These are phyloP conservation scores for Russula virescens DNA, from an alignment of 768 basidiomycete species.

Conservation along the genomic window DNA sequence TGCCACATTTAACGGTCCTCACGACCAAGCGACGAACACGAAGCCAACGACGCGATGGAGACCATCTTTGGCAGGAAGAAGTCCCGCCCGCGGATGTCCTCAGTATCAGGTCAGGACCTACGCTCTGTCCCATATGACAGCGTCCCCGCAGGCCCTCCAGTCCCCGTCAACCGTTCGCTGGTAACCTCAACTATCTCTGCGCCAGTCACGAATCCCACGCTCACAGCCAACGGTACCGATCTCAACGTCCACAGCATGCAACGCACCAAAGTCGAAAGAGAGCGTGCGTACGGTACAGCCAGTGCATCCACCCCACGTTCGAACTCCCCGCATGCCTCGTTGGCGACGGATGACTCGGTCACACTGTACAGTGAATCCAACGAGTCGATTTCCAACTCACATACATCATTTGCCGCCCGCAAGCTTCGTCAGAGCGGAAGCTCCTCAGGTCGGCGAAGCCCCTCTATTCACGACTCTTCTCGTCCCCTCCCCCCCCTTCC, in stretches of 20 bases:
- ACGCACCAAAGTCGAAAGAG: constrained; percentile 48
- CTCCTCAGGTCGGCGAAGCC: neutral
- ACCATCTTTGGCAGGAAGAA: too few species aligned
- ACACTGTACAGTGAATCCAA: constrained; percentile 47
- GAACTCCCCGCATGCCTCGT: constrained; percentile 40
- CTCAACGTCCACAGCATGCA: constrained; percentile 47
- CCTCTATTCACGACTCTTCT: too few species aligned
- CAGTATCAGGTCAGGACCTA: too few species aligned
- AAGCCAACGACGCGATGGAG: too few species aligned
- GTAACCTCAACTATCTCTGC: constrained; percentile 54
- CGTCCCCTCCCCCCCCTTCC: constrained; percentile 4
- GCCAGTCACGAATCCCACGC: constrained; percentile 76
- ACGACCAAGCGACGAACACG: too few species aligned
- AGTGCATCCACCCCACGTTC: constrained; percentile 29
- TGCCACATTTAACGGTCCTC: too few species aligned
- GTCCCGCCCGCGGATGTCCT: too few species aligned
- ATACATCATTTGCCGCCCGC: constrained; percentile 33
- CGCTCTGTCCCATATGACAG: too few species aligned
- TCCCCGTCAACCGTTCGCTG: constrained; percentile 39
- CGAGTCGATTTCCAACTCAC: constrained; percentile 16
- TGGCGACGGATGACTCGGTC: constrained; percentile 53
- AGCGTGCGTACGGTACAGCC: constrained; percentile 43
- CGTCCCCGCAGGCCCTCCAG: constrained; percentile 37
- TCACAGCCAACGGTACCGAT: constrained; percentile 66
- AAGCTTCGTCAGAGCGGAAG: constrained; percentile 50